Evolutionary conservation across 2,329 filamentous ascomycete species (phyloP).

Genomic region (Hymenoscyphus fructigenus): DNA sequence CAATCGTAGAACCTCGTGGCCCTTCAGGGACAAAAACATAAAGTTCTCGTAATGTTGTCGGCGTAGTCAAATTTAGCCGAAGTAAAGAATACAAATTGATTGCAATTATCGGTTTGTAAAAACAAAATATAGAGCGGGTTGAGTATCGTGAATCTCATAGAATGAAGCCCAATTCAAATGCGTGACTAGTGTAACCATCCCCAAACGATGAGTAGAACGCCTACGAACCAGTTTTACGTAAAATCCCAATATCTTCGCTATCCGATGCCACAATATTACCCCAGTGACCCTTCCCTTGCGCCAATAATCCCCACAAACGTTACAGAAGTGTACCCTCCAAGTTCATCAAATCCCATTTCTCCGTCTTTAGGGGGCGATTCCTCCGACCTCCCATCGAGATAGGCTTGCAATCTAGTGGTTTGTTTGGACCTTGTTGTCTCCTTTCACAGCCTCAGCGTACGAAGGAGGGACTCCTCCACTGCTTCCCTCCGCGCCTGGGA

Average conservation of each 20-base stretch:
- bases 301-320: background rate
- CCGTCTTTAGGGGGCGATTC: background rate
- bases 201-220: background rate
- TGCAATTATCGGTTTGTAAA: background rate
- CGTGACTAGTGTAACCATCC: background rate
- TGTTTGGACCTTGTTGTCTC: constrained; percentile 85
- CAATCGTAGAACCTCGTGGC: too few species aligned
- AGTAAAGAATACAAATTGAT: background rate
- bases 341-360: background rate
- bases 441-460: constrained; percentile 86
- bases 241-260: background rate
- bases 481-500: constrained; percentile 27
- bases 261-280: background rate
- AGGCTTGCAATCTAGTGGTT: constrained; percentile 25
- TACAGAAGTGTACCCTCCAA: background rate
- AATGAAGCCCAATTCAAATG: background rate
- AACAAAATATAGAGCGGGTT: background rate
- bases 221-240: background rate
- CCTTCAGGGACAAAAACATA: too few species aligned
- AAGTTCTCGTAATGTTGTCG: too few species aligned
- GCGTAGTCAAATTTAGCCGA: too few species aligned
- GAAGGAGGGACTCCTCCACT: constrained; percentile 67
- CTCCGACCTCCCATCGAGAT: background rate
- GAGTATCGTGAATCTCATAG: background rate
- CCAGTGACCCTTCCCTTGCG: background rate